Evolutionary conservation across 192 early-diverging fungal genomes (phyloP), one percentile per base, ranked within the genome.

Genomic region (Coemansia javaensis): DNA sequence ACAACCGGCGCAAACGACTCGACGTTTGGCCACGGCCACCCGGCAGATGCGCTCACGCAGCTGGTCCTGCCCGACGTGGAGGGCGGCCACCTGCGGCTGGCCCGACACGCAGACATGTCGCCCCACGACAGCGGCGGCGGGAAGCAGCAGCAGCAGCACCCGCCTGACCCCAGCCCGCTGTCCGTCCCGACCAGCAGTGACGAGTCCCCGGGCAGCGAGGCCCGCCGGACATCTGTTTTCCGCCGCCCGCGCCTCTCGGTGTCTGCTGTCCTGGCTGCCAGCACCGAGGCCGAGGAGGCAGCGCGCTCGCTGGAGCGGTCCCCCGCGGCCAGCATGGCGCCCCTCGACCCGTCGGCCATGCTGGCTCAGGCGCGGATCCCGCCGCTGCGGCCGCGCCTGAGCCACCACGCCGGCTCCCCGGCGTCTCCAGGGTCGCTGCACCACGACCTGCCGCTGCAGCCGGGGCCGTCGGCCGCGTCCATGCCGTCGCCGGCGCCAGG

Each of bases 371-470:
- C 50, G 4, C 31, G 50, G 32, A 44, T 53, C 16, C 40, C 49
- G 23, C 57, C 51, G 23, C 43, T 59, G 7, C 57, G 47, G 12
- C 35, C 44, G n/a, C 55, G 54, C 13, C 32, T 32, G 34, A 35
- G 48, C 36, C 54, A 44, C 11, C 20, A 52, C 11, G 24, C 47
- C 1, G 40, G 56, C 25, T 50, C 52, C 17, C 40, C 56, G 13
- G 33, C 43, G 27, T 67, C 64, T 37, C 64, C 64, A 15, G 54
- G 41, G 15, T 67, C 64, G 7, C 31, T 66, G 25, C 69, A 62
- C 2, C 70, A 55, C 20, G 55, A 50, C 4, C 27, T 62, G 31
- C 62, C 70, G 11, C 7, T 73, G 13, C 58, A 41, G 5, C 43
- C 70, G 4, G 40, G 44, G 18, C 57, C 69, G 14, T 66, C 63